These are phyloP conservation scores for Arabidopsis thaliana DNA, from an alignment of 345 rosid genomes.

Conservation along the genomic window DNA sequence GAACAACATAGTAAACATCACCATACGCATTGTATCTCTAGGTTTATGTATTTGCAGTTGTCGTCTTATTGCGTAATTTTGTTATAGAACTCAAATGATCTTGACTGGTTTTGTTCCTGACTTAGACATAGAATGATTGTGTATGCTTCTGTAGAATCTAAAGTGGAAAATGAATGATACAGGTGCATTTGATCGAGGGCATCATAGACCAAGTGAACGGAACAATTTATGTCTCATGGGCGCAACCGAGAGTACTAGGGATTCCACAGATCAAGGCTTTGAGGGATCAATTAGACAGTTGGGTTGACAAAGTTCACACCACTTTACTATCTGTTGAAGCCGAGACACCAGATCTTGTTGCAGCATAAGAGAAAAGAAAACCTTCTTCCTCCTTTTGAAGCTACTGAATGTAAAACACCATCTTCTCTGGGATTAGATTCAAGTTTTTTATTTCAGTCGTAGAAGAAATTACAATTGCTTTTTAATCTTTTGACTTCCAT, in stretches of 20 bases:
- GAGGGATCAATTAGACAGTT: slow-evolving; percentile 79
- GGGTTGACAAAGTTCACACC: slow-evolving; percentile 86
- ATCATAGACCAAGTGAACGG: slow-evolving; percentile 97
- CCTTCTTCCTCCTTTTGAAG: slow-evolving; percentile 13
- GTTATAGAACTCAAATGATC: neutral
- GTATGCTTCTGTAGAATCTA: slow-evolving; percentile 20
- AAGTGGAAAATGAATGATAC: slow-evolving; percentile 38
- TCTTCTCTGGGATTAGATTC: slow-evolving; percentile 24
- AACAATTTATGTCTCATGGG: slow-evolving; percentile 93
- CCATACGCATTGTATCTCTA: slow-evolving; percentile 1
- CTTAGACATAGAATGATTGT: neutral
- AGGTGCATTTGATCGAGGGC: slow-evolving; percentile 99
- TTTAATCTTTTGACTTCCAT: slow-evolving; percentile 1
- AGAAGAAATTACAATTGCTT: slow-evolving; percentile 32
- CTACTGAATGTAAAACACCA: slow-evolving; percentile 27
- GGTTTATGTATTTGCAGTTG: slow-evolving; percentile 11
- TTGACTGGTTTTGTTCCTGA: neutral
- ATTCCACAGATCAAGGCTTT: slow-evolving; percentile 88
- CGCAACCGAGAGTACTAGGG: slow-evolving; percentile 98
- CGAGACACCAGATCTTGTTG: slow-evolving; percentile 95
- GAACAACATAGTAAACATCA: neutral
- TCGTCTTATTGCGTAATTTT: neutral
- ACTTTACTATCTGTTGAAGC: slow-evolving; percentile 91
- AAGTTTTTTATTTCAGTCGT: slow-evolving; percentile 19
- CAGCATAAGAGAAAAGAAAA: slow-evolving; percentile 18